A percentile compares a stretch with the other conserved stretches of the same genome.
These are phyloP conservation scores for Sarocladiaceae sp. DNA, from an alignment of 2,329 filamentous ascomycete genomes.

Conservation along the genomic window DNA sequence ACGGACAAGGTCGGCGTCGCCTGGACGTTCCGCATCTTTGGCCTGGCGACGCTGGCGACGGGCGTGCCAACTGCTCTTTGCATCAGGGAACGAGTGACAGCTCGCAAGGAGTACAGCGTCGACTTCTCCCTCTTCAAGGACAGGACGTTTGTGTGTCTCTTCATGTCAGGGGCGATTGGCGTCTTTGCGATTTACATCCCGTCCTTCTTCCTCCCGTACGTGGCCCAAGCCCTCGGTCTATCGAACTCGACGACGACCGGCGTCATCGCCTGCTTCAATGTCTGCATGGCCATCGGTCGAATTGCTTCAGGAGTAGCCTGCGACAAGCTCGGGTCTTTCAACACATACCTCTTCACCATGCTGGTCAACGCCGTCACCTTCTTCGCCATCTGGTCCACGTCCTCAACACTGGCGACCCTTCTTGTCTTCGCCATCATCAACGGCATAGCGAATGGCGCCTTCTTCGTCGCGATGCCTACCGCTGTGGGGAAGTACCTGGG, in stretches of 20 bases:
- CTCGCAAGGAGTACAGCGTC: background rate
- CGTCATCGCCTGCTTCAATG: constrained; percentile 5
- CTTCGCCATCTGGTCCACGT: constrained; percentile 55
- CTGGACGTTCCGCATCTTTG: constrained; percentile 13
- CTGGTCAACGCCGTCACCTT: constrained; percentile 49
- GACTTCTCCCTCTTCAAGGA: background rate
- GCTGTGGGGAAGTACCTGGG: constrained; percentile 55
- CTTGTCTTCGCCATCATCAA: constrained; percentile 53
- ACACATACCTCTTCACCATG: constrained; percentile 45
- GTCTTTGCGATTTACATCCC: background rate
- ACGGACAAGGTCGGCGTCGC: constrained; percentile 12
- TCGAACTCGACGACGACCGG: background rate
- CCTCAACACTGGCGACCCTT: constrained; percentile 45
- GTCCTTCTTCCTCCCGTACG: background rate
- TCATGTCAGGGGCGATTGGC: background rate
- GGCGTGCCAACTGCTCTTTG: constrained; percentile 11
- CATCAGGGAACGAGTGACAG: constrained; percentile 11
- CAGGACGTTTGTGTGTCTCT: background rate
- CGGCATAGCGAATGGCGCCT: constrained; percentile 54
- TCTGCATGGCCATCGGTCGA: constrained; percentile 35
- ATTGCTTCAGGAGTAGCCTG: constrained; percentile 47
- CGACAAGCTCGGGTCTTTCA: constrained; percentile 48
- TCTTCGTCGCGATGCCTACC: constrained; percentile 59
- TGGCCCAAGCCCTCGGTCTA: background rate
- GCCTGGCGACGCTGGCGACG: constrained; percentile 10